These are phyloP conservation scores for Backusella circina DNA, from an alignment of 192 early-diverging fungal species.

Conservation along the genomic window DNA sequence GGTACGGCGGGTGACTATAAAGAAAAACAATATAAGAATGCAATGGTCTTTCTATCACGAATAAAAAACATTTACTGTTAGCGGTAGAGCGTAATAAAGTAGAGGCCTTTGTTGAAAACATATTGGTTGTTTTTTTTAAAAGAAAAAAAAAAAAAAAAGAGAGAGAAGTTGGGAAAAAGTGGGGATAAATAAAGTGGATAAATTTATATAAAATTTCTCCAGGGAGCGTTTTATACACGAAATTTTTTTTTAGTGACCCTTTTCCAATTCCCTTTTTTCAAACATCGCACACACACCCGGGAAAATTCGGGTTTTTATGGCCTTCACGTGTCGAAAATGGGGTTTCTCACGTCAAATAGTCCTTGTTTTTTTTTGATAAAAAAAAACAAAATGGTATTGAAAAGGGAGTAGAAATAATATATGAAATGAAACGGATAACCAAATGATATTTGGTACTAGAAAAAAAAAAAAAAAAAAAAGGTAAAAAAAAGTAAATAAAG, in stretches of 20 bases:
- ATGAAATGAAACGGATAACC: no score
- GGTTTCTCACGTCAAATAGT: background rate
- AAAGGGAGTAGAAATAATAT: background rate
- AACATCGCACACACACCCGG: background rate
- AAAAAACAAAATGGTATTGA: background rate
- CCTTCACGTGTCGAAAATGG: background rate
- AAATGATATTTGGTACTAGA: no score
- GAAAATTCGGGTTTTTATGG: background rate
- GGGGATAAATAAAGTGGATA: background rate
- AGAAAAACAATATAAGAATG: background rate
- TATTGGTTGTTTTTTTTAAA: no score
- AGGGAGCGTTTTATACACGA: background rate
- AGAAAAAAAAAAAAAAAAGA: background rate
- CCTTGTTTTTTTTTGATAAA: no score
- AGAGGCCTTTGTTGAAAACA: constrained; percentile 15
- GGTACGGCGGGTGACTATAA: constrained; percentile 31
- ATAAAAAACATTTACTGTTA: background rate
- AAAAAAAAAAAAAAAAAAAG: no score
- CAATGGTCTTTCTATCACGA: no score
- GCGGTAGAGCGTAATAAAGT: constrained; percentile 13
- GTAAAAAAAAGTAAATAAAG: no score
- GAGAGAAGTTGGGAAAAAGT: constrained; percentile 12
- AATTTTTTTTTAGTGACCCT: background rate
- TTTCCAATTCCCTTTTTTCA: background rate
- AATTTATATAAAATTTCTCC: background rate